Conservation (phyloP, 345 rosid species). For the Aquilaria sinensis region DNA sequence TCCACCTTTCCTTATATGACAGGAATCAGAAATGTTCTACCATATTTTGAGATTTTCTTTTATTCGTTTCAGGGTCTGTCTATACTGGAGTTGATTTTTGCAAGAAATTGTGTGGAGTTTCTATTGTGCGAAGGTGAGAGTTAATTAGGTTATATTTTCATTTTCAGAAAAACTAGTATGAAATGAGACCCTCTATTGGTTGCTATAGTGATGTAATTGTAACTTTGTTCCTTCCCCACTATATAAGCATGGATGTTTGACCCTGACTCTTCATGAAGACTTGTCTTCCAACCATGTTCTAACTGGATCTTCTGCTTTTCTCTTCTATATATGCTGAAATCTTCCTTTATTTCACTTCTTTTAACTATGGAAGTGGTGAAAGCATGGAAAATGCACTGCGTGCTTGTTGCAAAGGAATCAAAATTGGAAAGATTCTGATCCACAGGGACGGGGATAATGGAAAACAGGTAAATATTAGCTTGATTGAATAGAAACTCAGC, state of each 20-base stretch:
- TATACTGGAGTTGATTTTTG: slow-evolving; percentile 92
- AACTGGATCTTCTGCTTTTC: neutral
- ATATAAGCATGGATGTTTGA: slow-evolving; percentile 3
- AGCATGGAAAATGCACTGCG: slow-evolving; percentile 97
- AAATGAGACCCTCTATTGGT: neutral
- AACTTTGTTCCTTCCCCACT: neutral
- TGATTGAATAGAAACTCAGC: neutral
- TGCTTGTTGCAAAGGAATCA: slow-evolving; percentile 90
- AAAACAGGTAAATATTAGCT: slow-evolving; percentile 41
- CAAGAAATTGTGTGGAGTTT: slow-evolving; percentile 92
- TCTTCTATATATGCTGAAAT: slow-evolving; percentile 7
- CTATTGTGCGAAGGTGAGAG: slow-evolving; percentile 81
- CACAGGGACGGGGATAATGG: slow-evolving; percentile 95
- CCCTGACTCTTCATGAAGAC: slow-evolving; percentile 3
- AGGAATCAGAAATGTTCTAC: too few species aligned
- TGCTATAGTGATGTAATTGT: neutral
- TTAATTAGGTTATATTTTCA: slow-evolving; percentile 22
- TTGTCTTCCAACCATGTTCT: slow-evolving; percentile 4
- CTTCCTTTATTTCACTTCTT: neutral
- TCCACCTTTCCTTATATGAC: too few species aligned
- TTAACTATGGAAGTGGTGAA: slow-evolving; percentile 55
- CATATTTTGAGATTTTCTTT: neutral
- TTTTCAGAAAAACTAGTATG: neutral
- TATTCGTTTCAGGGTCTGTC: slow-evolving; percentile 41
- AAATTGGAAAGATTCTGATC: slow-evolving; percentile 86